A percentile compares a stretch with the other conserved stretches of the same genome.
These are phyloP conservation scores for Blattamonas nauphoetae DNA, from an alignment of 78 protist genomes.

Conservation along the genomic window DNA sequence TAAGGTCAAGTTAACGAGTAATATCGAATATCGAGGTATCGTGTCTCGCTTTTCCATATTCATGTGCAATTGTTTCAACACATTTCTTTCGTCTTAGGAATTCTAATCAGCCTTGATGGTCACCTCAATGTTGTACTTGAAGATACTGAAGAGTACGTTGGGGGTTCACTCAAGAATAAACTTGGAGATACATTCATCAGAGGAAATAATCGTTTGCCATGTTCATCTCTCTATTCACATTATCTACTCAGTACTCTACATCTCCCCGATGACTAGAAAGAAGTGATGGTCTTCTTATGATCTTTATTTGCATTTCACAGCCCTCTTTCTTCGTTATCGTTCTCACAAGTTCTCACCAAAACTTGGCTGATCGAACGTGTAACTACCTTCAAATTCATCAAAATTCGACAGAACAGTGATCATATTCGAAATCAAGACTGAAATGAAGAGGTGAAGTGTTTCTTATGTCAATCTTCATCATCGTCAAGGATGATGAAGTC, in stretches of 20 bases:
- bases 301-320: background rate
- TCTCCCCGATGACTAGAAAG: background rate
- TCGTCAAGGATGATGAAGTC: no score
- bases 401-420: no score
- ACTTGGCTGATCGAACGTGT: no score
- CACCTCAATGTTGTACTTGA: slow-evolving; percentile 88
- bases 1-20: slow-evolving; percentile 80
- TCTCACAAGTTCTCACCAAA: no score
- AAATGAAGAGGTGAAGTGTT: no score
- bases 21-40: slow-evolving; percentile 81
- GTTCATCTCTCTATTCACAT: background rate
- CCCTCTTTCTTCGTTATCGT: no score
- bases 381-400: no score
- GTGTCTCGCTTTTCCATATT: background rate
- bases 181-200: slow-evolving; percentile 84
- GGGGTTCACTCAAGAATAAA: slow-evolving; percentile 63
- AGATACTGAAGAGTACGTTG: slow-evolving; percentile 80
- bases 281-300: background rate
- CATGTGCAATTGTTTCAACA: background rate
- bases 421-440: no score
- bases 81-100: slow-evolving; percentile 29
- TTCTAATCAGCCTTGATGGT: slow-evolving; percentile 81
- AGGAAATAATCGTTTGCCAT: slow-evolving; percentile 75
- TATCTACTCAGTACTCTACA: background rate
- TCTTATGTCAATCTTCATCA: no score